These are phyloP conservation scores for Aspergillus sp. DNA, from an alignment of 2,329 filamentous ascomycete genomes.

Conservation along the genomic window DNA sequence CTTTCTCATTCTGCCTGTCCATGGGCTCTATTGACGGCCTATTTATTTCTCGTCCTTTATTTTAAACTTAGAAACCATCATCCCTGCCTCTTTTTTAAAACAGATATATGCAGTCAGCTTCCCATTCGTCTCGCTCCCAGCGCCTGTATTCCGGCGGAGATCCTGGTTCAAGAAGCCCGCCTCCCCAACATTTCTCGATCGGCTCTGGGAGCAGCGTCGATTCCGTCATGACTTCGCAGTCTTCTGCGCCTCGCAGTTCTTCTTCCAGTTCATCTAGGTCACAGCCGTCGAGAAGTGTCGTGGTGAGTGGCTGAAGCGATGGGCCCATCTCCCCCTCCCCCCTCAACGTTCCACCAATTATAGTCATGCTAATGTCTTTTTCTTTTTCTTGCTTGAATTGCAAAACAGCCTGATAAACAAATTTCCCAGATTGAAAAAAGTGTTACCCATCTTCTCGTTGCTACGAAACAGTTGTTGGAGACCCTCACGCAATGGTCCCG, in stretches of 20 bases:
- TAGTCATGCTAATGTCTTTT: constrained; percentile 5
- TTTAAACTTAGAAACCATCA: neutral
- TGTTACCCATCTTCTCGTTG: constrained; percentile 92
- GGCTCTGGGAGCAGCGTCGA: constrained; percentile 43
- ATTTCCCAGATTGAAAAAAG: constrained; percentile 98
- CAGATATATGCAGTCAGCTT: constrained; percentile 6
- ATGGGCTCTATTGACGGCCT: too few species aligned
- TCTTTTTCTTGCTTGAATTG: neutral
- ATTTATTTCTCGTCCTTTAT: too few species aligned
- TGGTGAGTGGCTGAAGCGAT: constrained; percentile 44
- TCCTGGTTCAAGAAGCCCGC: constrained; percentile 44
- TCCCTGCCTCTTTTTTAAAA: neutral
- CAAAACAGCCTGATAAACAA: constrained; percentile 56
- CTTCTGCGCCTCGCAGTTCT: constrained; percentile 55
- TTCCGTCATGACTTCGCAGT: constrained; percentile 45
- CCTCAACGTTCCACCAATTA: neutral
- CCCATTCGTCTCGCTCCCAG: constrained; percentile 34
- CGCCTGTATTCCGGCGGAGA: constrained; percentile 58
- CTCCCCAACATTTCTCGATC: constrained; percentile 19
- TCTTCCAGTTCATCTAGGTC: constrained; percentile 61
- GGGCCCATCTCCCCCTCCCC: neutral
- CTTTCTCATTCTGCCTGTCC: neutral
- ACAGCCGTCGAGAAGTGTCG: constrained; percentile 45
- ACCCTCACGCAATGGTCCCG: constrained; percentile 97
- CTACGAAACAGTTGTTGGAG: constrained; percentile 94